Evolutionary conservation across 495 filamentous ascomycete species (phyloP).

Genomic region (Articulospora tetracladia): DNA sequence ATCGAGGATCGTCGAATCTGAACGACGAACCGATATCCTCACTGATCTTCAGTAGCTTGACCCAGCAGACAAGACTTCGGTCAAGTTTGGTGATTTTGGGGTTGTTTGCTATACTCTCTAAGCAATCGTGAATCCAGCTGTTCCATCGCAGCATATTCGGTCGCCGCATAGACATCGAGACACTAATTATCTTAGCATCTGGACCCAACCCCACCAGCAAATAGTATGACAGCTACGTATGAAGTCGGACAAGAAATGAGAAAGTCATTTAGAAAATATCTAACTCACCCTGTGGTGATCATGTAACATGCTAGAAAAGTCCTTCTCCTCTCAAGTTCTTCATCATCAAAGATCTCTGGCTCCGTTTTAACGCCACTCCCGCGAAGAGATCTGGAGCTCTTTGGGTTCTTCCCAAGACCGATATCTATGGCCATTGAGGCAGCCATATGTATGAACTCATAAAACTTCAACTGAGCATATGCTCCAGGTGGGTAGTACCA

Average conservation of each 20-base stretch:
- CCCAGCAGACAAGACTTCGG: slow-evolving; percentile 41
- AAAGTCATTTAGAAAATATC: background rate
- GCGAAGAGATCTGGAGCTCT: slow-evolving; percentile 27
- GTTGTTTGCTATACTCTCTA: slow-evolving; percentile 35
- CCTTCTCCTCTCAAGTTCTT: slow-evolving; percentile 38
- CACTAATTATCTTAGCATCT: slow-evolving; percentile 24
- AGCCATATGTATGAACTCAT: slow-evolving; percentile 52
- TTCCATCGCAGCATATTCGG: slow-evolving; percentile 48
- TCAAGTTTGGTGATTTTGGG: slow-evolving; percentile 32
- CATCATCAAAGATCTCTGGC: slow-evolving; percentile 28
- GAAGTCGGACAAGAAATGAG: background rate
- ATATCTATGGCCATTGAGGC: slow-evolving; percentile 52
- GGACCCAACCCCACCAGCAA: no score
- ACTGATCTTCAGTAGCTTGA: slow-evolving; percentile 40
- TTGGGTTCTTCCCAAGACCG: slow-evolving; percentile 34
- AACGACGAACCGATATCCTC: slow-evolving; percentile 46
- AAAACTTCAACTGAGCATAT: slow-evolving; percentile 45
- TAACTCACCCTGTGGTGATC: slow-evolving; percentile 38
- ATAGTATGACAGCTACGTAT: no score
- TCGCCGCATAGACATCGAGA: slow-evolving; percentile 46
- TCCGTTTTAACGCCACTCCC: slow-evolving; percentile 28
- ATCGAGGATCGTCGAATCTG: slow-evolving; percentile 46
- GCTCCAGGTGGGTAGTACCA: slow-evolving; percentile 47
- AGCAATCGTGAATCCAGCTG: slow-evolving; percentile 44
- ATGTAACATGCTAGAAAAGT: slow-evolving; percentile 46